Evolutionary conservation across 192 early-diverging fungal species (phyloP), one percentile per base, ranked within the genome.

Genomic region (Backusella parvicylindrica): DNA sequence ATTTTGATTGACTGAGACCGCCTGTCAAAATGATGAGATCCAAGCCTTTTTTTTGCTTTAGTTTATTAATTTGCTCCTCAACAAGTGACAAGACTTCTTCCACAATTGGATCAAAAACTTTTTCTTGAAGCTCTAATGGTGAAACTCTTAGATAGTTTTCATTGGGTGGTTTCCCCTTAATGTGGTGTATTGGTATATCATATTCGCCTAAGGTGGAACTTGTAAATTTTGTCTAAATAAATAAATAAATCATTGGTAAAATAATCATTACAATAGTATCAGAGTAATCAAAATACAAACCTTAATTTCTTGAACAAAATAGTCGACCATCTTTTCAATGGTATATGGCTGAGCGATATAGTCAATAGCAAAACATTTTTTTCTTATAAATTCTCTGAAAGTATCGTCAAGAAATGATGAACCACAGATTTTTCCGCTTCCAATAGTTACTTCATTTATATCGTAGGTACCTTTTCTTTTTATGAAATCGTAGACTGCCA

Each of bases 1-100:
- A 88, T 67, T 76, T 83, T 23, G 84, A 86, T 23, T 85, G 84
- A 30, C 84, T 79, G 16, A 87, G 84, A n/a, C 85, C 86, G 36
- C 86, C 86, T 30, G 84, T 84, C 72, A 86, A 74, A 69, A 86
- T 83, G 13, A 86, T 82, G 41, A 83, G 79, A 11, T 81, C 75
- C 26, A 70, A 16, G 28, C 75, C 75, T 33, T 73, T 65, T 33
- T 79, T 75, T 38, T 75, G 71, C 2, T 15, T 68, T 23, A 81
- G 38, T 67, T 80, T 81, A 13, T 68, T 49, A 38, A 86, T 56
- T 69, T 86, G 85, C 18, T 76, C 83, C 21, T 82, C 79, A 73
- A 86, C 82, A 68, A 84, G 64, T 12, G 41, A 69, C 30, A 86
- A 35, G 1, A 86, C 83, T 72, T 86, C 81, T 40, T 81, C 71